A percentile compares a stretch with the other conserved stretches of the same genome.
Evolutionary conservation across 139 green algal species (phyloP).

Genomic region (Coelastrella sp.): DNA sequence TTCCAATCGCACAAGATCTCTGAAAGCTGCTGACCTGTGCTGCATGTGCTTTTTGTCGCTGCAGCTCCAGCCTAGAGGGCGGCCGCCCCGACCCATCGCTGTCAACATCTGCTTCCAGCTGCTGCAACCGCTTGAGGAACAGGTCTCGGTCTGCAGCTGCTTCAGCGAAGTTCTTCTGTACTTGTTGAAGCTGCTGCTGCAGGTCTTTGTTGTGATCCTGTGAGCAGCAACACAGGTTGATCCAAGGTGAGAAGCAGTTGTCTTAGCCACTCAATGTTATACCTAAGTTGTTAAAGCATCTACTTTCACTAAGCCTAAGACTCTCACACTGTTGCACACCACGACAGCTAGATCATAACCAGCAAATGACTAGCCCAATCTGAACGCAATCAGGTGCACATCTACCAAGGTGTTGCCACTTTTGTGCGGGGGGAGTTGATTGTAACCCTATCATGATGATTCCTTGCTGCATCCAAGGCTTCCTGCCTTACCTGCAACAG

Average conservation of each 20-base stretch:
- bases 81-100: background rate
- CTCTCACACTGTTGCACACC: too few relatives aligned
- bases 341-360: too few relatives aligned
- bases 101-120: conserved; percentile 20
- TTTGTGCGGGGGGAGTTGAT: background rate
- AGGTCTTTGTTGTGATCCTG: conserved; percentile 14
- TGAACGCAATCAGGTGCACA: too few relatives aligned
- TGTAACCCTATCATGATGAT: background rate
- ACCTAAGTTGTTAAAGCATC: too few relatives aligned
- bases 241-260: background rate
- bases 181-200: background rate
- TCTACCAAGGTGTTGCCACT: too few relatives aligned
- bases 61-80: conserved; percentile 20
- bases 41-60: conserved; percentile 27
- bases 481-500: conserved; percentile 11
- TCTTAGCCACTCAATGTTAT: background rate
- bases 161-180: background rate
- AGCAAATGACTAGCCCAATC: too few relatives aligned
- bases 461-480: background rate
- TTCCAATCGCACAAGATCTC: background rate
- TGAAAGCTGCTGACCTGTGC: background rate
- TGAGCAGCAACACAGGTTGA: background rate
- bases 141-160: conserved; percentile 26
- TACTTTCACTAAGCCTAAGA: too few relatives aligned
- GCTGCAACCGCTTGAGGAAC: conserved; percentile 45